phyloP scores from a whole-genome alignment of 768 basidiomycete species.

The Clitopilus hobsonii region DNA sequence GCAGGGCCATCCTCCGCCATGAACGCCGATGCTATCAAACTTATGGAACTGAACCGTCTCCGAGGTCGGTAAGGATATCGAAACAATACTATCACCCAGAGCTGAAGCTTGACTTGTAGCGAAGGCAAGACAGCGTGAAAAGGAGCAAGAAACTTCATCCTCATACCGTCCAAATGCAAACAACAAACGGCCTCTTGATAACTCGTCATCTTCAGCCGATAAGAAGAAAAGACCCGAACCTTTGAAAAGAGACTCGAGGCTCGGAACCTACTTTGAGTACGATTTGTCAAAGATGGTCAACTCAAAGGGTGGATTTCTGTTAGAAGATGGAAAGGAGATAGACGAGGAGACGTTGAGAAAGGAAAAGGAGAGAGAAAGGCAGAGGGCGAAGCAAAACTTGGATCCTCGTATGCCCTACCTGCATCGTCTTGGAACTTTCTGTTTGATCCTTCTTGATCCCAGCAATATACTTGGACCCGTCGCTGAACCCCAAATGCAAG shows the following conservation, averaged over 20 bases:
- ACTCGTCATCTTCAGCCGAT: slow-evolving; percentile 52
- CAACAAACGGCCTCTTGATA: slow-evolving; percentile 67
- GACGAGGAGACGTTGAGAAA: slow-evolving; percentile 72
- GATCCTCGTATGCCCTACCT: slow-evolving; percentile 54
- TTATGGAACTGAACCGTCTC: background rate
- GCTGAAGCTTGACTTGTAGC: slow-evolving; percentile 36
- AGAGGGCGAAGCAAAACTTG: slow-evolving; percentile 67
- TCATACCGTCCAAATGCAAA: slow-evolving; percentile 55
- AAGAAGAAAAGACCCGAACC: slow-evolving; percentile 43
- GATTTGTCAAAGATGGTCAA: slow-evolving; percentile 97
- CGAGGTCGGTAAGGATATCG: background rate
- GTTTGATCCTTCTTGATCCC: background rate
- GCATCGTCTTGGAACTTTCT: background rate
- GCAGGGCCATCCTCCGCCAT: background rate
- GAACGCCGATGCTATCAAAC: background rate
- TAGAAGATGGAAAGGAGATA: slow-evolving; percentile 81
- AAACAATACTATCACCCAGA: background rate
- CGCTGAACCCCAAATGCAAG: slow-evolving; percentile 74
- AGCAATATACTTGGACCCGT: slow-evolving; percentile 79
- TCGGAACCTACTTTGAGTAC: slow-evolving; percentile 96
- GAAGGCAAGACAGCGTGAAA: slow-evolving; percentile 69
- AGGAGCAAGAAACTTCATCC: slow-evolving; percentile 47
- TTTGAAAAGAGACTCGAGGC: slow-evolving; percentile 68
- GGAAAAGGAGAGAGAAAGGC: slow-evolving; percentile 77
- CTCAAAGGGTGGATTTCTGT: slow-evolving; percentile 91